Evolutionary conservation across 2,329 filamentous ascomycete genomes (phyloP).

Genomic region (Epichloe scottii): DNA sequence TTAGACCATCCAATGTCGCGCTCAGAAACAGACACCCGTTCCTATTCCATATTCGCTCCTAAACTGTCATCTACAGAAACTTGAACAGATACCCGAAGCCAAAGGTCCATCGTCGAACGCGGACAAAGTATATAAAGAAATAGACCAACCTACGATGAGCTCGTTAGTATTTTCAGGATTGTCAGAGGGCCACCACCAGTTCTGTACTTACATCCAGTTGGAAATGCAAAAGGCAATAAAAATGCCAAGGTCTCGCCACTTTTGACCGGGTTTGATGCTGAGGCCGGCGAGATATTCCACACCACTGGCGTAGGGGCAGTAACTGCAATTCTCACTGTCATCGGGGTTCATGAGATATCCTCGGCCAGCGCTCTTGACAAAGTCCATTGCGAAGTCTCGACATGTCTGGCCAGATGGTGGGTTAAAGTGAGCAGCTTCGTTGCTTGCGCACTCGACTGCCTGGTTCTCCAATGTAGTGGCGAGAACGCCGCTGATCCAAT

Average conservation of each 20-base stretch:
- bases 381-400: slow-evolving; percentile 47
- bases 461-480: slow-evolving; percentile 7
- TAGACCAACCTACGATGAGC: slow-evolving; percentile 40
- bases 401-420: slow-evolving; percentile 54
- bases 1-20: not conserved
- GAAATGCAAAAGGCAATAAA: slow-evolving; percentile 58
- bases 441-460: slow-evolving; percentile 28
- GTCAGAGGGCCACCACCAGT: not conserved
- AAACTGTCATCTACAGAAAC: not conserved
- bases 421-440: slow-evolving; percentile 34
- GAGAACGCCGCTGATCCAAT: slow-evolving; percentile 6
- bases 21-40: not conserved
- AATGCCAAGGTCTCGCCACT: slow-evolving; percentile 60
- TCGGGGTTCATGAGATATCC: slow-evolving; percentile 54
- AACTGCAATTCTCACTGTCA: slow-evolving; percentile 48
- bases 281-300: slow-evolving; percentile 51
- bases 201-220: slow-evolving; percentile 41
- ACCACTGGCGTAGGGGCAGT: slow-evolving; percentile 48
- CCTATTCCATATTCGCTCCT: not conserved
- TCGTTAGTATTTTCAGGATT: not conserved
- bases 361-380: slow-evolving; percentile 30
- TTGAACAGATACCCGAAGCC: slow-evolving; percentile 47
- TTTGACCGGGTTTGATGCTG: slow-evolving; percentile 39
- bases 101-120: slow-evolving; percentile 59
- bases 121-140: slow-evolving; percentile 65